Evolutionary conservation across 352 stramenopile genomes (phyloP).

Genomic region (Phytophthora tentaculata): DNA sequence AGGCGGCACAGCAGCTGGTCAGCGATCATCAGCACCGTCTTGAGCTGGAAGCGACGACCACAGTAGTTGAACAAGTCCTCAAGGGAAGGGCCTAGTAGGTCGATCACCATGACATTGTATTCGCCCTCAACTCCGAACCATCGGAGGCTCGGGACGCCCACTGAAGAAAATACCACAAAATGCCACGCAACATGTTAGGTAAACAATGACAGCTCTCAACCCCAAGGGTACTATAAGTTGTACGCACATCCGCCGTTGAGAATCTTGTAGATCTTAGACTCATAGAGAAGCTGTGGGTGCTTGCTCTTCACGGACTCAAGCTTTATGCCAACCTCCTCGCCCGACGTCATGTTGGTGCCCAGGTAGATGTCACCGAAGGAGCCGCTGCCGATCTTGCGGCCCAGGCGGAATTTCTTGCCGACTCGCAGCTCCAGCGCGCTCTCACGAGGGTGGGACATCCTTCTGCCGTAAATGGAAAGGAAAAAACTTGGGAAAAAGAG

Average conservation of each 20-base stretch:
- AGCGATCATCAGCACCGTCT: conserved; percentile 96
- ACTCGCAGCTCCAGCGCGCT: conserved; percentile 97
- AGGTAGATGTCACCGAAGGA: conserved; percentile 99
- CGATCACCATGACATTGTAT: conserved; percentile 99
- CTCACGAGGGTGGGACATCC: conserved; percentile 71
- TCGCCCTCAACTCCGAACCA: conserved; percentile 99
- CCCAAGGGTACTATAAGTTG: not conserved
- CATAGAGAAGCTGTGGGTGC: conserved; percentile 99
- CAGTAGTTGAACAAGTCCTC: conserved; percentile 92
- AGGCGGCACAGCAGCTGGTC: conserved; percentile 87
- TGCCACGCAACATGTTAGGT: conserved; percentile 23
- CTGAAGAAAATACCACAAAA: conserved; percentile 45
- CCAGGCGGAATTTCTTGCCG: conserved; percentile 99
- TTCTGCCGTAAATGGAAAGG: conserved; percentile 25
- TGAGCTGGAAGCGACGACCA: conserved; percentile 91
- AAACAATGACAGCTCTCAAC: not conserved
- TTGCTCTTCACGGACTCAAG: conserved; percentile 98
- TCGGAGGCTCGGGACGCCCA: conserved; percentile 98
- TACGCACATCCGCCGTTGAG: conserved; percentile 97
- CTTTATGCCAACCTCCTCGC: conserved; percentile 99
- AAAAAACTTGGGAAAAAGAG: conserved; percentile 22
- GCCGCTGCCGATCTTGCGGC: conserved; percentile 98
- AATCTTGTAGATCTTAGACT: conserved; percentile 99
- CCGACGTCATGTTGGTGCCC: conserved; percentile 99
- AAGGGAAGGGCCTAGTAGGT: conserved; percentile 97